Base-by-base conservation (phyloP, 2,329 filamentous ascomycete species). In the Cercospora nicotianae region DNA sequence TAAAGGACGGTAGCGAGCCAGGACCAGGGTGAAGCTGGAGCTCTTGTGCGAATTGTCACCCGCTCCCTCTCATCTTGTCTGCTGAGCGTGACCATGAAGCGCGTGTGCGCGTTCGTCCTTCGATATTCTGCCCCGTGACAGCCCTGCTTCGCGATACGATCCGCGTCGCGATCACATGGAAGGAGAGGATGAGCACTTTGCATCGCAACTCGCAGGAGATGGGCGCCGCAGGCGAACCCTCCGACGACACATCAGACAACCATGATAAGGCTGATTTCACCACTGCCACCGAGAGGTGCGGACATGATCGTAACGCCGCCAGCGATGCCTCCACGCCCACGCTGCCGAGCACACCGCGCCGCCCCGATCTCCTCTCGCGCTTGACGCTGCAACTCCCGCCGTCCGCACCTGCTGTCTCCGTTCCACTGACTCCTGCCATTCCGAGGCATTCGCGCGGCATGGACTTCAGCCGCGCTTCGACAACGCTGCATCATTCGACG, bases 401-500 rank as follows among this genome's bases (percentile, higher is more conserved):
- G 10, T 83, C 82, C 5, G 31, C 65, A 66, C 58, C 64, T 67
- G 16, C 64, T 61, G 18, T 72, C 84, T 81, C 72, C 55, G 80
- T 80, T 74, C 65, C 66, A 13, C 31, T 55, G 16, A 30, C 69
- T 53, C 60, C 68, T 59, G 63, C 60, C 20, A 86, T 98, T 7
- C 94, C 94, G 18, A 89, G 94, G 71, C 90, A 94, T 69, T 97
- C 94, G 31, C 88, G 94, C 65, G 94, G 94, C 53, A 84, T 97
- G 69, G 94, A 98, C 81, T 98, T 97, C 79, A 94, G 94, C 48
- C 87, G 94, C 73, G 94, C 94, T 10, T 95, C 93, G 70, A 97
- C 94, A 10, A 96, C 94, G 77, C 85, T 99, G 23, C 95, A 98
- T 80, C 95, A 98, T 80, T 97, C 94, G 16, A 98, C 92, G 0